Base-by-base conservation (phyloP, 1,284 basidiomycete genomes). In the Irpex sp. region DNA sequence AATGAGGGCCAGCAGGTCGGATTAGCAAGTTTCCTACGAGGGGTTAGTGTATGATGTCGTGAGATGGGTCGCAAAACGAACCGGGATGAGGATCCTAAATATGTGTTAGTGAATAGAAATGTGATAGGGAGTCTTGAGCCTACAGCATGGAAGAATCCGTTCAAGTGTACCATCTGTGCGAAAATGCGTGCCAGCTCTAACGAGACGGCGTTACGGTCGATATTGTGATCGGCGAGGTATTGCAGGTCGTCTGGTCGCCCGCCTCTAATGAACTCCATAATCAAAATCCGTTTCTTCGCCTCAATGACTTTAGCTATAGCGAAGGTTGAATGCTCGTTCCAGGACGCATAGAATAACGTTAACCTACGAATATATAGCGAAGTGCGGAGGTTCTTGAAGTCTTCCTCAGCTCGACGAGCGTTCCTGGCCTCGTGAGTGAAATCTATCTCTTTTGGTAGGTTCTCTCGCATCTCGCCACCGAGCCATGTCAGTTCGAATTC, bases 401-500 rank as follows among this genome's bases (percentile, higher is more conserved):
- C 91, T 1, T 81, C 71, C 19, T 73, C 75, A 5, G 92, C 89
- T 47, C 88, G 81, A 42, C 80, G 79, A 2, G 97, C 90, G 72
- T 99, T 99, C 10, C 78, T 75, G 0, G 95, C 94, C 79, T 99
- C 97, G 69, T 96, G 90, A 14, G 85, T 76, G 69, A 97, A 97
- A 74, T 97, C 87, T 91, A 98, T 94, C 75, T 99, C 97, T 67
- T 94, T 91, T 0, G 96, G 95, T 48, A 97, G 77, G 74, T 95
- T 96, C 68, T 90, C 85, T 58, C 91, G 85, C 92, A 96, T 95
- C 76, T 97, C 95, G 70, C 94, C 90, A 2, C 86, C 89, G 7
- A 98, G 82, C 96, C 96, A 98, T 0, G 90, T 90, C 70, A 98
- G 95, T 73, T 97, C 96, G 68, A 97, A 97, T 45, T 92, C 85